Base-by-base conservation (phyloP, 148 eudicot species). In the Rhododendron simsii region DNA sequence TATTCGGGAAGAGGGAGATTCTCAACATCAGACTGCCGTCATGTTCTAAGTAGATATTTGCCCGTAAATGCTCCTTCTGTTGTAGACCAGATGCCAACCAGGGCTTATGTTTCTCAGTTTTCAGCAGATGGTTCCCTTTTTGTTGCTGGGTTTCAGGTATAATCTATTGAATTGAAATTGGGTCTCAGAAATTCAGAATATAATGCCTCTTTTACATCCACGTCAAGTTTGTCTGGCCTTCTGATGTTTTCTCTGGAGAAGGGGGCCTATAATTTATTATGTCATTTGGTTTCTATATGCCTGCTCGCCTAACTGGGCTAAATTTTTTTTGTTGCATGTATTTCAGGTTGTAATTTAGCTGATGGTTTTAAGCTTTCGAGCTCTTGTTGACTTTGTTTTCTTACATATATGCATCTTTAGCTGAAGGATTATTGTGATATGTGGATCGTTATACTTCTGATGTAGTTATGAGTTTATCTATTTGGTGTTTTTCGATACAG, bases 41-140 rank as follows among this genome's bases (percentile, higher is more conserved):
- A 96, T 88, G 90, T 93, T 76, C 74, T 93, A 33, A 92, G 94
- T 89, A 91, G 91, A 79, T 95, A 92, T 90, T 91, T 96, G 91
- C 99, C 99, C 3, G 91, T 90, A 69, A 87, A 85, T 87, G 92
- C 93, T 75, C 99, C 99, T 73, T 85, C 85, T 78, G 82, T 88
- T 53, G 89, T 95, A 39, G 98, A 96, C 85, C 93, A 91, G 86
- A 90, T 92, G 96, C 85, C 87, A 33, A 91, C 95, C 55, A 84
- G 93, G 80, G 98, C 98, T 65, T 96, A 96, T 89, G 95, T 96
- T 33, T 96, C 98, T 0, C 99, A 95, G 80, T 96, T 95, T 89
- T 95, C 99, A 7, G 86, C 86, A 0, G 96, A 95, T 90, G 98
- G 99, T 44, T 94, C 99, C 8, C 94, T 94, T 88, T 91, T 93